Evolutionary conservation across 176 grass and related monocot species (phyloP), one percentile per base, ranked within the genome.

Genomic region (Phoenix dactylifera): DNA sequence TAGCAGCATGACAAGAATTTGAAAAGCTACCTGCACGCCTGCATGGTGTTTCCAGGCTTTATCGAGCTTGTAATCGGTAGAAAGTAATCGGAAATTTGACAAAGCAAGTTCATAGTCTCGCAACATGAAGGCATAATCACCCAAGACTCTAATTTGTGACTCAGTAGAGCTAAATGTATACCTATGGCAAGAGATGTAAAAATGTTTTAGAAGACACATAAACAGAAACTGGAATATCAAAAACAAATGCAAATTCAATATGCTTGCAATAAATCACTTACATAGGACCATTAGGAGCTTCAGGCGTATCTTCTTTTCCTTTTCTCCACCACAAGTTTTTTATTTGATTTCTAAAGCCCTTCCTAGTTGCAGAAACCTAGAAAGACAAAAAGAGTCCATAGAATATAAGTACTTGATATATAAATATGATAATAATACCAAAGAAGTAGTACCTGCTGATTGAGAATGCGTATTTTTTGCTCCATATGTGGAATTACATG

Each of bases 251-350:
- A 68, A 55, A 68, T 17, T 48, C 16, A 68, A 54, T 50, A 75
- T 57, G 17, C 22, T 53, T 54, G 22, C 44, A 63, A 54, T 60
- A 74, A 55, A 61, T 26, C 67, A 65, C 83, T 79, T 92, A 81
- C 93, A 76, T 92, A 73, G 76, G 81, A 26, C 84, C 87, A 83
- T 83, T 77, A 68, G 73, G 3, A 59, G 84, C 84, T 83, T 98
- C 93, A 76, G 84, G 87, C 26, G 63, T 64, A 74, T 98, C 93
- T 29, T 97, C 93, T 71, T 76, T 88, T 67, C 66, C 79, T 79
- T 98, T 98, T 83, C 93, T 88, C 87, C 84, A 97, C 93, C 92
- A 98, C 76, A 98, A 76, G 64, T 98, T 98, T 70, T 98, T 98
- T 60, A 98, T 98, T 60, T 98, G 93, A 78, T 98, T 98, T 74